Evolutionary conservation across 805 yeast genomes (phyloP).

Genomic region (Kazachstania taianensis): DNA sequence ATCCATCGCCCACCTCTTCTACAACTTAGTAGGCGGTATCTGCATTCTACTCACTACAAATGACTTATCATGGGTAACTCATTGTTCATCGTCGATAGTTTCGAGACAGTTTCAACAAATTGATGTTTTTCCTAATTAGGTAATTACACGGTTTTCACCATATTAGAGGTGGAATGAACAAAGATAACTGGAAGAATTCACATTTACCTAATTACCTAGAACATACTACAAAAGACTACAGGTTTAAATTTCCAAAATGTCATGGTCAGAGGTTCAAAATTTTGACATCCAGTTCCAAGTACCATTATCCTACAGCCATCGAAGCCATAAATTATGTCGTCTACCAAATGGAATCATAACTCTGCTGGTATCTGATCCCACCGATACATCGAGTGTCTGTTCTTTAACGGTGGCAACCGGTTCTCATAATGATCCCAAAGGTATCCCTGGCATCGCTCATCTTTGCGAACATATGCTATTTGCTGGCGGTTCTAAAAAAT

Average conservation of each 20-base stretch:
- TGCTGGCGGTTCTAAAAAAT: constrained; percentile 44
- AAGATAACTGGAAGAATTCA: too few relatives aligned
- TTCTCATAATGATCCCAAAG: constrained; percentile 64
- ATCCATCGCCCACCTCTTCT: too few relatives aligned
- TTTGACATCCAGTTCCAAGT: constrained; percentile 19
- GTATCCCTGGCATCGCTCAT: constrained; percentile 77
- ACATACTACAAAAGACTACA: neutral
- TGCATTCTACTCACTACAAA: too few relatives aligned
- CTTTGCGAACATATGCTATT: constrained; percentile 70
- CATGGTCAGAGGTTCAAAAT: constrained; percentile 9
- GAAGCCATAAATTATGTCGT: constrained; percentile 36
- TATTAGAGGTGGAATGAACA: too few relatives aligned
- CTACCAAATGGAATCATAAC: constrained; percentile 63
- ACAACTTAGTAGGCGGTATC: too few relatives aligned
- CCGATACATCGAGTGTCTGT: constrained; percentile 52
- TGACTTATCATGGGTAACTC: too few relatives aligned
- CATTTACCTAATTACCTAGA: too few relatives aligned
- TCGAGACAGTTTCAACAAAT: too few relatives aligned
- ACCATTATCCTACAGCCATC: constrained; percentile 32
- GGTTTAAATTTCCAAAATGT: constrained; percentile 1
- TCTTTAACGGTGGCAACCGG: constrained; percentile 74
- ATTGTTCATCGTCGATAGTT: too few relatives aligned
- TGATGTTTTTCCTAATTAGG: too few relatives aligned
- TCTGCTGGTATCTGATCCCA: constrained; percentile 67
- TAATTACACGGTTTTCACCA: constrained; percentile 4